Conservation (phyloP, 805 yeast genomes). For the Nakazawaea ishiwadae region DNA sequence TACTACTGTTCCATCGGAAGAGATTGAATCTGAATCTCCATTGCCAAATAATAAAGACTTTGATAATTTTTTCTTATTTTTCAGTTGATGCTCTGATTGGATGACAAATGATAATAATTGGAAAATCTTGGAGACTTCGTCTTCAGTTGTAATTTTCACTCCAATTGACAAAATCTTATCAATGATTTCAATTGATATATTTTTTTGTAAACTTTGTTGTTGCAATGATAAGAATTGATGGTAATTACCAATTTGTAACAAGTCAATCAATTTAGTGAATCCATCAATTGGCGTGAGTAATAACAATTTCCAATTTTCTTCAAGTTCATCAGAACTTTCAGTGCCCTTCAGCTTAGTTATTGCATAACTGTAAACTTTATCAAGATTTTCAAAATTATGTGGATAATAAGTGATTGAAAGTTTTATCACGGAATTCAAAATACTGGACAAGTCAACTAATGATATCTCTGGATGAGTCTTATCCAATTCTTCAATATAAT, state of each 20-base stretch:
- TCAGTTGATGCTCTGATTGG: slow-evolving; percentile 16
- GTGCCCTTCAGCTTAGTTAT: slow-evolving; percentile 26
- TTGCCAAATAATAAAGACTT: slow-evolving; percentile 23
- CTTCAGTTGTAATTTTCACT: slow-evolving; percentile 32
- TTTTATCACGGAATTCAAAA: slow-evolving; percentile 62
- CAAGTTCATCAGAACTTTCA: slow-evolving; percentile 18
- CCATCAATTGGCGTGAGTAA: slow-evolving; percentile 44
- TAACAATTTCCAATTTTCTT: slow-evolving; percentile 39
- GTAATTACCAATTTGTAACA: slow-evolving; percentile 45
- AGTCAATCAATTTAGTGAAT: slow-evolving; percentile 33
- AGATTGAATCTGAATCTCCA: slow-evolving; percentile 5
- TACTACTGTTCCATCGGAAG: slow-evolving; percentile 21
- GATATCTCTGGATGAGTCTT: slow-evolving; percentile 62
- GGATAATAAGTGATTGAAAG: slow-evolving; percentile 68
- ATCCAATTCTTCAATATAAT: slow-evolving; percentile 51
- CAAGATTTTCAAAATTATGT: slow-evolving; percentile 52
- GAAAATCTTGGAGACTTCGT: slow-evolving; percentile 56
- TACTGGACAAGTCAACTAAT: slow-evolving; percentile 55
- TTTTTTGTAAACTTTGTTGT: slow-evolving; percentile 44
- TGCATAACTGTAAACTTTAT: slow-evolving; percentile 57
- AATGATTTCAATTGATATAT: slow-evolving; percentile 58
- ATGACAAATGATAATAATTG: slow-evolving; percentile 55
- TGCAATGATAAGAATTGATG: slow-evolving; percentile 51
- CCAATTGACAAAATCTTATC: slow-evolving; percentile 44
- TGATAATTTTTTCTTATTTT: slow-evolving; percentile 25